These are phyloP conservation scores for Rubus idaeus DNA, from an alignment of 306 rosid species.

Conservation along the genomic window DNA sequence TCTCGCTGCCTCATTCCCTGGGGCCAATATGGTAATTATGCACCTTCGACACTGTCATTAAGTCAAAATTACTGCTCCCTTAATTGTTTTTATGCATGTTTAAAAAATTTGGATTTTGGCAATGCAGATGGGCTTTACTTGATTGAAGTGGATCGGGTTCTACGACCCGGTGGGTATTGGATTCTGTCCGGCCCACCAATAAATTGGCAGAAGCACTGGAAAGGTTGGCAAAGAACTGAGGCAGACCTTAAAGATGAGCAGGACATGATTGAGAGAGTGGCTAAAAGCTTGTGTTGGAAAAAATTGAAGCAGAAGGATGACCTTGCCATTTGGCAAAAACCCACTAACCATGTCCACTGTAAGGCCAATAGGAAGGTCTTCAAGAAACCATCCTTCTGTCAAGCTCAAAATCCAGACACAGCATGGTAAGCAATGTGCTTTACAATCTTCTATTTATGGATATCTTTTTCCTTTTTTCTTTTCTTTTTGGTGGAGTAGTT, in stretches of 20 bases:
- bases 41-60: background rate
- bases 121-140: conserved; percentile 73
- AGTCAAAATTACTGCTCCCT: background rate
- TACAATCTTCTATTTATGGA: background rate
- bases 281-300: conserved; percentile 87
- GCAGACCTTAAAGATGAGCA: conserved; percentile 75
- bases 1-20: conserved; percentile 99
- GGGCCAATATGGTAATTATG: conserved; percentile 63
- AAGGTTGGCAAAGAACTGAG: conserved; percentile 78
- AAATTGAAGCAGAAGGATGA: conserved; percentile 66
- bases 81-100: background rate
- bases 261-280: conserved; percentile 62
- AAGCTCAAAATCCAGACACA: conserved; percentile 62
- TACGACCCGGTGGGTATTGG: conserved; percentile 99
- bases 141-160: conserved; percentile 75
- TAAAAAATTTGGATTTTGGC: background rate
- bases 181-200: conserved; percentile 97
- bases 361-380: conserved; percentile 50
- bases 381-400: conserved; percentile 68
- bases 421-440: conserved; percentile 76
- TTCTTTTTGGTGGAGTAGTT: background rate
- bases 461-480: background rate
- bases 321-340: conserved; percentile 95
- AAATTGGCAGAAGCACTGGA: conserved; percentile 78
- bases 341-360: conserved; percentile 82